Evolutionary conservation across 768 basidiomycete genomes (phyloP).

Genomic region (Pulveroboletus sp.): DNA sequence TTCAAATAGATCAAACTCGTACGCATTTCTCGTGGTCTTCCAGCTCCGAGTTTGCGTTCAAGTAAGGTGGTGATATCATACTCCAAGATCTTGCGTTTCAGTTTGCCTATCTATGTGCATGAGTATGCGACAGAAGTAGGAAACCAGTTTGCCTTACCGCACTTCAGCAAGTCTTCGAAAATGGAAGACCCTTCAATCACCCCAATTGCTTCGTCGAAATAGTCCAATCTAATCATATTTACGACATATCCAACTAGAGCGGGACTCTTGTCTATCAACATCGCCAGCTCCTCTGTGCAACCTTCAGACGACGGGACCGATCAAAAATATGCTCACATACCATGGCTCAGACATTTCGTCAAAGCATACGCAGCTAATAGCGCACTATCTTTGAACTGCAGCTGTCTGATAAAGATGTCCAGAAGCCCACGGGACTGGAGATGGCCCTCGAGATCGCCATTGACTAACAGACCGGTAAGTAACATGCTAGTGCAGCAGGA

Average conservation of each 20-base stretch:
- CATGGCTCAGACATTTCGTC: constrained; percentile 7
- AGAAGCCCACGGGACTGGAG: constrained; percentile 1
- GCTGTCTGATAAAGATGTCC: constrained; percentile 8
- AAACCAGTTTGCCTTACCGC: background rate
- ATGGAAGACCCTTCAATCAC: constrained; percentile 18
- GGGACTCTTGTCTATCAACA: constrained; percentile 1
- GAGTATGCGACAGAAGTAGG: background rate
- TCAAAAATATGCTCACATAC: background rate
- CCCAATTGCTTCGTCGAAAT: constrained; percentile 25
- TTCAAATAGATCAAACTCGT: constrained; percentile 15
- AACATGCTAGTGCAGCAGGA: background rate
- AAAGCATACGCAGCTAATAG: constrained; percentile 16
- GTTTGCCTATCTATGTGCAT: background rate
- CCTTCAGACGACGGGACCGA: background rate
- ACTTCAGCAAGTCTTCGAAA: constrained; percentile 11
- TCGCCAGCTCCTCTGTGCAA: background rate
- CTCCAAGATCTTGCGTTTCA: constrained; percentile 3
- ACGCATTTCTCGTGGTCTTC: constrained; percentile 12
- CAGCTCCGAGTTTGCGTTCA: constrained; percentile 11
- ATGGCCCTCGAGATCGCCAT: constrained; percentile 1
- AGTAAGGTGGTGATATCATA: constrained; percentile 10
- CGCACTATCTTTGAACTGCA: constrained; percentile 12
- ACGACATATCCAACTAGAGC: constrained; percentile 16
- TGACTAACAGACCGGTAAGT: background rate
- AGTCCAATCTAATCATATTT: constrained; percentile 23